Evolutionary conservation across 345 rosid species (phyloP).

Genomic region (Barbarea vulgaris): DNA sequence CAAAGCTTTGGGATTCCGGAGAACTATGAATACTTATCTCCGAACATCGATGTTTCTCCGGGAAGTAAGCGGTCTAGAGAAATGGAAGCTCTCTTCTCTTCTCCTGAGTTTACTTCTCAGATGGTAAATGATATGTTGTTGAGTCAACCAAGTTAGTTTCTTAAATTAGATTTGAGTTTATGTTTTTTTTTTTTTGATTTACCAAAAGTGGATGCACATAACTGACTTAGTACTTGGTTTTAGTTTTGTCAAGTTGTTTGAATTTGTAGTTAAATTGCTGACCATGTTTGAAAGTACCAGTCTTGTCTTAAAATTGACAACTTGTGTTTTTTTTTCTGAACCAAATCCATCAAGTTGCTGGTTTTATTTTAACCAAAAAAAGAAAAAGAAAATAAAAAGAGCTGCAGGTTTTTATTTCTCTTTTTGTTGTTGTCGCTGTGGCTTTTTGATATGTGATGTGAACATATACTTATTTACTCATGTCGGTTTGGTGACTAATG

Average conservation of each 20-base stretch:
- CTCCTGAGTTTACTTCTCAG: conserved; percentile 42
- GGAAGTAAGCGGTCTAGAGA: conserved; percentile 52
- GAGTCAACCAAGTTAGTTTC: conserved; percentile 7
- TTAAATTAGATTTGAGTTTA: neutral
- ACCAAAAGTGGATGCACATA: neutral
- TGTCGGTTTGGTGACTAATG: neutral
- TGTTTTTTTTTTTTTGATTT: neutral
- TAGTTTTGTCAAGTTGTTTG: conserved; percentile 21
- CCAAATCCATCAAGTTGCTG: conserved; percentile 32
- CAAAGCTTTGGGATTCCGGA: conserved; percentile 47
- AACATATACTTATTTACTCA: neutral
- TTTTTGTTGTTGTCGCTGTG: conserved; percentile 1
- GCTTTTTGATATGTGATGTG: conserved; percentile 3
- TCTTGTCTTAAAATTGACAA: conserved; percentile 34
- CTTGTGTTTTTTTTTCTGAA: conserved; percentile 31
- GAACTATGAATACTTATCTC: conserved; percentile 49
- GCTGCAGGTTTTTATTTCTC: neutral
- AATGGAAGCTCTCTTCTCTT: conserved; percentile 44
- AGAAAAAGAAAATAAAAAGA: neutral
- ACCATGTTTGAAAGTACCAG: conserved; percentile 13
- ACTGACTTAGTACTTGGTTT: neutral
- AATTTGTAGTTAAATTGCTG: conserved; percentile 11
- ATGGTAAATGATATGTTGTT: conserved; percentile 39
- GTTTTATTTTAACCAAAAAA: neutral
- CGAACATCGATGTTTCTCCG: conserved; percentile 47